Evolutionary conservation across 2,329 filamentous ascomycete genomes (phyloP).

Genomic region (Onygenales sp.): DNA sequence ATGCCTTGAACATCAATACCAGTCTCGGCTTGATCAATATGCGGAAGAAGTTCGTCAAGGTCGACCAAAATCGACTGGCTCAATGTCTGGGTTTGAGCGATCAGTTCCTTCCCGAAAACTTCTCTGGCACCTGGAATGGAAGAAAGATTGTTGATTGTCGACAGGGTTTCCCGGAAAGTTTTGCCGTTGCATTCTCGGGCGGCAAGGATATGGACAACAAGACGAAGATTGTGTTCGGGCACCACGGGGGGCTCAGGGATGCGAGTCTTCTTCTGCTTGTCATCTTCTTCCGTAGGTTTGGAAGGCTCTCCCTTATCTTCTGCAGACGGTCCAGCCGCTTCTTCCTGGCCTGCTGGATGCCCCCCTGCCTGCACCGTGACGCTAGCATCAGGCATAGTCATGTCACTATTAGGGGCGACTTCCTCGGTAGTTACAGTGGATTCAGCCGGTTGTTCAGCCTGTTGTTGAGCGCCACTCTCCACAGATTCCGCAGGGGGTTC

Average conservation of each 20-base stretch:
- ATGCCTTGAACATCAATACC: slow-evolving; percentile 94
- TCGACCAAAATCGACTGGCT: slow-evolving; percentile 79
- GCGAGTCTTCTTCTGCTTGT: slow-evolving; percentile 50
- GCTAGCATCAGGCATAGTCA: slow-evolving; percentile 28
- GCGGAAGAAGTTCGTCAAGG: slow-evolving; percentile 71
- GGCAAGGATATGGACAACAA: slow-evolving; percentile 95
- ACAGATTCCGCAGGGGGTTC: background rate
- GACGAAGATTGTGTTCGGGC: slow-evolving; percentile 75
- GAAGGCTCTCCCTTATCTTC: slow-evolving; percentile 30
- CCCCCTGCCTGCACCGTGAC: slow-evolving; percentile 21
- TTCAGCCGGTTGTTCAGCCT: slow-evolving; percentile 16
- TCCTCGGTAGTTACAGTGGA: slow-evolving; percentile 15
- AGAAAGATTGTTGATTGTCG: slow-evolving; percentile 97
- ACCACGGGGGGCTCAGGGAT: slow-evolving; percentile 72
- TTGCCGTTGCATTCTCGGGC: slow-evolving; percentile 94
- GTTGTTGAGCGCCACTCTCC: background rate
- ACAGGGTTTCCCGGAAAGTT: slow-evolving; percentile 94
- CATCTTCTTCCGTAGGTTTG: slow-evolving; percentile 31
- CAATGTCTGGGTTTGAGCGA: slow-evolving; percentile 73
- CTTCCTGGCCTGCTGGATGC: slow-evolving; percentile 30
- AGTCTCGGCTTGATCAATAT: slow-evolving; percentile 76
- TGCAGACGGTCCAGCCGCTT: slow-evolving; percentile 25
- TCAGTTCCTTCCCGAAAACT: slow-evolving; percentile 85
- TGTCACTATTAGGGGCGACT: slow-evolving; percentile 23
- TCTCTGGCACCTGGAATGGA: slow-evolving; percentile 83